phyloP scores from a whole-genome alignment of 2,329 filamentous ascomycete species.

The Cadophora luteo-olivacea region DNA sequence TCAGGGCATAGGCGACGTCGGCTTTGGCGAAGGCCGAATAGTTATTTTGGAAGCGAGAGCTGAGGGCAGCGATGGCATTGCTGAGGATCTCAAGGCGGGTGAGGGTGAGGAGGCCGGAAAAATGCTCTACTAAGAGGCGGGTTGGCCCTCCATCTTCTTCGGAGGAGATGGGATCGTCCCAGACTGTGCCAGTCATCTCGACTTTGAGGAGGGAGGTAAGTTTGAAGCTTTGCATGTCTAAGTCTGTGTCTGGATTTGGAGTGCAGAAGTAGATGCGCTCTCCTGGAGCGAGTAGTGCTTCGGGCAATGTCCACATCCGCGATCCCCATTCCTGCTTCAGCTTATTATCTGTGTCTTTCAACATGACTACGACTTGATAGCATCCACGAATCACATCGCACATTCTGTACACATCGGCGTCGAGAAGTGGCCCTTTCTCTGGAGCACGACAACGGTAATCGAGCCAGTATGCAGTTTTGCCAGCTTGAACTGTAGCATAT shows the following conservation, averaged over 20 bases:
- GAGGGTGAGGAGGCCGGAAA: constrained; percentile 34
- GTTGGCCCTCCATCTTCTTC: constrained; percentile 28
- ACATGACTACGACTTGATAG: constrained; percentile 19
- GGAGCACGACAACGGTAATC: constrained; percentile 24
- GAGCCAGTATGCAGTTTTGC: constrained; percentile 28
- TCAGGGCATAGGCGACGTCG: constrained; percentile 45
- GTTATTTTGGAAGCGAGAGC: constrained; percentile 26
- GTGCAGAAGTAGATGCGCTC: constrained; percentile 17
- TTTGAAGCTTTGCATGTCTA: background rate
- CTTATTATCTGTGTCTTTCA: constrained; percentile 11
- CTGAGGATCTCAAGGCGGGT: constrained; percentile 42
- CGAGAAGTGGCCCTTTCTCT: constrained; percentile 14
- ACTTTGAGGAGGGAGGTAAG: constrained; percentile 15
- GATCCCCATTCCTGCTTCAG: constrained; percentile 23
- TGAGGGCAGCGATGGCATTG: constrained; percentile 39
- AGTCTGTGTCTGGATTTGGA: constrained; percentile 7
- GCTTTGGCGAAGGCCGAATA: constrained; percentile 27
- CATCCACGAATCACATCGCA: constrained; percentile 34
- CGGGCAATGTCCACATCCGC: constrained; percentile 30
- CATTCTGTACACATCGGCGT: constrained; percentile 33
- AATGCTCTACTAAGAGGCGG: constrained; percentile 24
- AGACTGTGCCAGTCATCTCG: constrained; percentile 18
- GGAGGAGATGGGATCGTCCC: constrained; percentile 12
- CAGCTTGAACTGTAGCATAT: constrained; percentile 8
- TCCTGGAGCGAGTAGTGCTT: constrained; percentile 22